phyloP scores from a whole-genome alignment of 164 flowering plant species.

The Platanus orientalis region DNA sequence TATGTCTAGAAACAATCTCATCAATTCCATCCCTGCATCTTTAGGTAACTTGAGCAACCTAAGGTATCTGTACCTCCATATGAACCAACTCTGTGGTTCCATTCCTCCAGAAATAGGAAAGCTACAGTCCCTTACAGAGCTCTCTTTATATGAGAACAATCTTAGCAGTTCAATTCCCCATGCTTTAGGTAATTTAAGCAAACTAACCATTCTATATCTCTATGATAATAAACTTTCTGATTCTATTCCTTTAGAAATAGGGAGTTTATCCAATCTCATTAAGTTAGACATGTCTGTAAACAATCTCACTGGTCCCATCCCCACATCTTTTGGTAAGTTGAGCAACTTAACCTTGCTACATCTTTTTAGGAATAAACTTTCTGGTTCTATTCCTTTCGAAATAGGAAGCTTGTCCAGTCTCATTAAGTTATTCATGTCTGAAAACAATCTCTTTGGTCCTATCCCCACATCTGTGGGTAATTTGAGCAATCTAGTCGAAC shows the following conservation, averaged over 20 bases:
- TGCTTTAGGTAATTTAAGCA: too few relatives aligned
- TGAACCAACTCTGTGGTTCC: not conserved
- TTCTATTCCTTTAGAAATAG: not conserved
- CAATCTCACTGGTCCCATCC: not conserved
- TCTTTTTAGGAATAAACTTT: too few relatives aligned
- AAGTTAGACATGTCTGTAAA: not conserved
- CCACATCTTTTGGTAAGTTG: too few relatives aligned
- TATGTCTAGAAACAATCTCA: not conserved
- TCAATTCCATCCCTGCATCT: too few relatives aligned
- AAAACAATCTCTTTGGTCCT: not conserved
- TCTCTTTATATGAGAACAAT: not conserved
- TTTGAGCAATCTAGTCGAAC: too few relatives aligned
- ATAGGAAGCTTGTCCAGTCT: not conserved
- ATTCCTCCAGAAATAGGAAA: not conserved
- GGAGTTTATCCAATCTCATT: not conserved
- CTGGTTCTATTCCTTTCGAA: not conserved
- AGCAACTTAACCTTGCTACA: not conserved
- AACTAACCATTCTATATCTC: not conserved
- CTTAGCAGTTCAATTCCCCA: too few relatives aligned
- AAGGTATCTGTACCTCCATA: too few relatives aligned
- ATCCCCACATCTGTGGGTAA: too few relatives aligned
- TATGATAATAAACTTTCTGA: not conserved
- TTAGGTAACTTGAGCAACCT: too few relatives aligned
- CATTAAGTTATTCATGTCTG: not conserved
- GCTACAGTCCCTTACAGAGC: not conserved